Evolutionary conservation across 2,329 filamentous ascomycete genomes (phyloP).

Genomic region (Pestalotiopsis sp.): DNA sequence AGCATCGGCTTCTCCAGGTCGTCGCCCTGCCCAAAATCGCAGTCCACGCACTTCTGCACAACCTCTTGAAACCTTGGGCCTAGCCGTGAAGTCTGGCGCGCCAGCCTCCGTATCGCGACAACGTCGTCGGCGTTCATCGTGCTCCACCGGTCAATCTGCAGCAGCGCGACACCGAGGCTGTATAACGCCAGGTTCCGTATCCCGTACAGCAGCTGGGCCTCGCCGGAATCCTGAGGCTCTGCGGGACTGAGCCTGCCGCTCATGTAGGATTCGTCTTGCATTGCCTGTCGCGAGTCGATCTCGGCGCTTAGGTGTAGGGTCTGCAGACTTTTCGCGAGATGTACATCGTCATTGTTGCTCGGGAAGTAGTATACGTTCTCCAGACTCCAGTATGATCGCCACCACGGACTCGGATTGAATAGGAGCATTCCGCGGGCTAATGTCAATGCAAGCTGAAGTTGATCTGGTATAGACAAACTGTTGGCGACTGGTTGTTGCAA

Average conservation of each 20-base stretch:
- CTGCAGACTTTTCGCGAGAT: background rate
- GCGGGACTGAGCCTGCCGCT: background rate
- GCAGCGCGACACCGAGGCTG: conserved; percentile 16
- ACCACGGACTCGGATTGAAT: background rate
- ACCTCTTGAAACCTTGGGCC: conserved; percentile 13
- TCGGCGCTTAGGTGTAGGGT: background rate
- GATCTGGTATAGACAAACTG: background rate
- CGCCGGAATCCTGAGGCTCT: background rate
- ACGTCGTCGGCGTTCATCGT: conserved; percentile 13
- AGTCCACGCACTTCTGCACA: conserved; percentile 16
- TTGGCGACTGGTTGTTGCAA: background rate
- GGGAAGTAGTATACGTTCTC: background rate
- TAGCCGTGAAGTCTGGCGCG: background rate
- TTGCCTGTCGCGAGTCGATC: background rate
- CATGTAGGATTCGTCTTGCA: background rate
- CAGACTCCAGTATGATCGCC: background rate
- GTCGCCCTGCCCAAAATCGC: conserved; percentile 18
- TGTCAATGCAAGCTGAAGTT: background rate
- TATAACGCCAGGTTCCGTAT: conserved; percentile 20
- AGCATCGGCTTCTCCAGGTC: conserved; percentile 13
- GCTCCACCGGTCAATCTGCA: conserved; percentile 19
- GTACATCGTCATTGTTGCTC: background rate
- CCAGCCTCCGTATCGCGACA: conserved; percentile 10
- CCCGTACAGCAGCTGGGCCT: conserved; percentile 2
- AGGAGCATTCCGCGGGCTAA: background rate